Percentiles rank a stretch among this genome's conserved stretches.
Conservation (phyloP, 768 basidiomycete genomes). For the Melanogaster broomeanus region DNA sequence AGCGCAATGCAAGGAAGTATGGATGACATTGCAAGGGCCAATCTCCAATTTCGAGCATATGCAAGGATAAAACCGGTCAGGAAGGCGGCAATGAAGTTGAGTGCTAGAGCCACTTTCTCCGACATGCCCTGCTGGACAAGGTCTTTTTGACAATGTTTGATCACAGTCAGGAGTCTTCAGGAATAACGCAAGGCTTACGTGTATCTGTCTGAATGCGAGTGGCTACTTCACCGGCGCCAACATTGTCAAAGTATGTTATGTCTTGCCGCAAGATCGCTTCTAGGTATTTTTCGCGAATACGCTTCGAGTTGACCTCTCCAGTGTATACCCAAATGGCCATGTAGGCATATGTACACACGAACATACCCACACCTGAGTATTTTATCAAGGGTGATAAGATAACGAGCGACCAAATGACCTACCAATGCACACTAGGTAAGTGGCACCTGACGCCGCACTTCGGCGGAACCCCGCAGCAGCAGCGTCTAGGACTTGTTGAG, state of each 20-base stretch:
- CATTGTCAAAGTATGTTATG: conserved; percentile 86
- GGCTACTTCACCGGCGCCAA: conserved; percentile 92
- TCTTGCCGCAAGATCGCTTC: conserved; percentile 81
- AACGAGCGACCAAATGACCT: conserved; percentile 16
- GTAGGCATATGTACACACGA: conserved; percentile 70
- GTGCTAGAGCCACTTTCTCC: conserved; percentile 79
- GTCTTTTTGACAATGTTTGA: conserved; percentile 49
- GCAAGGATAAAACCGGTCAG: conserved; percentile 78
- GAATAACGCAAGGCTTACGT: conserved; percentile 46
- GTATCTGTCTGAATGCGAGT: conserved; percentile 91
- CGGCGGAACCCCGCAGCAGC: conserved; percentile 51
- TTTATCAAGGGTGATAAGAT: conserved; percentile 6
- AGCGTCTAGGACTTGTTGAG: conserved; percentile 32
- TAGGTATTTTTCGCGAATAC: conserved; percentile 84
- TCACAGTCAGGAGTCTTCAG: neutral
- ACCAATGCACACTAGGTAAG: conserved; percentile 71
- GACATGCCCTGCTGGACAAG: conserved; percentile 89
- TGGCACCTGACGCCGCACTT: conserved; percentile 55
- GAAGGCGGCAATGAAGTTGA: conserved; percentile 70
- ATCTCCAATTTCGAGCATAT: conserved; percentile 70
- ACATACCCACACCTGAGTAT: conserved; percentile 67
- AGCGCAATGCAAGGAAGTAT: conserved; percentile 84
- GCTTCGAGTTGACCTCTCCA: conserved; percentile 79
- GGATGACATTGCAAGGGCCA: conserved; percentile 80
- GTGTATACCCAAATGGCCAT: conserved; percentile 74